Base-by-base conservation (phyloP, 2,329 filamentous ascomycete species). In the Graphilbum sp. region DNA sequence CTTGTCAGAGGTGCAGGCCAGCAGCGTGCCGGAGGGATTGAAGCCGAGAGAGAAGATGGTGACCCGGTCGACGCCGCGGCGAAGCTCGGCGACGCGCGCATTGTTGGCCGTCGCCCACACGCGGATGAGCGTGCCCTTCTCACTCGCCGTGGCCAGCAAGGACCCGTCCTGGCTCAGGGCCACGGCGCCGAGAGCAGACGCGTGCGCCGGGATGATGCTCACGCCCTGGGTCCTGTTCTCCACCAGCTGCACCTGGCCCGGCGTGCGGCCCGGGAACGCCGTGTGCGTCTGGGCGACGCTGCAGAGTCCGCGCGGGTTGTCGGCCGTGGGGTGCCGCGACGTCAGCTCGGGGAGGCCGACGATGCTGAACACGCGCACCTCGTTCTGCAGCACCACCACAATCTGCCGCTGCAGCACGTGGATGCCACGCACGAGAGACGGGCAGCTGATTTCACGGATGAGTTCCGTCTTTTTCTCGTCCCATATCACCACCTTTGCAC, bases 1-100 rank as follows among this genome's bases (percentile, higher is more conserved):
- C 59, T 96, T 98, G 64, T 98, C 90, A 1, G 87, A 95, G 1
- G 88, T 96, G 44, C 86, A 88, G 20, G 90, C 90, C 11, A 96
- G 68, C 52, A 86, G 70, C 32, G 69, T 72, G 37, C 80, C 82
- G 1, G 77, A 77, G 1, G 87, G 87, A 17, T 83, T 92, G 55
- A 98, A 90, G 11, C 80, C 79, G 11, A 98, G 66, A 2, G 83
- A 88, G 59, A 83, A 94, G 47, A 96, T 81, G 38, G 76, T 75
- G 15, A 90, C 87, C 27, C 76, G 79, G 51, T 98, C 90, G 35
- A 93, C 79, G 32, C 90, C 90, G 25, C 90, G 76, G 32, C 90
- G 77, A 35, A 95, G 68, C 58, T 98, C 90, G 30, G 75, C 79
- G 30, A 95, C 60, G 41, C 80, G 79, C 11, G 83, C 82, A 52